Evolutionary conservation across 768 basidiomycete species (phyloP).

Genomic region (Psilocybe subaeruginosa): DNA sequence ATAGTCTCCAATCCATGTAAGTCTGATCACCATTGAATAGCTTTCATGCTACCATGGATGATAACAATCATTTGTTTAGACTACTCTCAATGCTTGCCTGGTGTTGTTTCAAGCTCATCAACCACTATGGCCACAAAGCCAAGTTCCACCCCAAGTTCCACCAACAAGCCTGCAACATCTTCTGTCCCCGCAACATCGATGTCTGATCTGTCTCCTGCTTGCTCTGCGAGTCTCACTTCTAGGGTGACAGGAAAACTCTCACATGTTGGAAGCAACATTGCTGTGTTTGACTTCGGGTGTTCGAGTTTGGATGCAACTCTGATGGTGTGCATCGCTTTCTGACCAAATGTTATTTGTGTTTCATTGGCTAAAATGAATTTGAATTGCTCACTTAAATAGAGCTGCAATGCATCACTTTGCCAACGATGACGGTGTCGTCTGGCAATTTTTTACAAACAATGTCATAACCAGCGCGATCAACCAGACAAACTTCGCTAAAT

Average conservation of each 20-base stretch:
- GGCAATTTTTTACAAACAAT: conserved; percentile 54
- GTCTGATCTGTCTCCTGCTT: conserved; percentile 15
- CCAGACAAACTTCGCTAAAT: conserved; percentile 45
- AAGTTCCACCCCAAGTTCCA: conserved; percentile 7
- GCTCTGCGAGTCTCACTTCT: conserved; percentile 40
- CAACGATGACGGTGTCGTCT: conserved; percentile 54
- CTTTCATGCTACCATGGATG: too few relatives aligned
- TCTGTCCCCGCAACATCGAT: conserved; percentile 12
- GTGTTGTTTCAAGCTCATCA: conserved; percentile 8
- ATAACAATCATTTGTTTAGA: neutral
- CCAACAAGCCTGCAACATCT: neutral
- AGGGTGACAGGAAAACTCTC: conserved; percentile 34
- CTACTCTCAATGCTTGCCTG: conserved; percentile 22
- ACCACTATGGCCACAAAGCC: neutral
- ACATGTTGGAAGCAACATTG: conserved; percentile 53
- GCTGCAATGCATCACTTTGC: conserved; percentile 62
- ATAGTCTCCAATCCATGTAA: too few relatives aligned
- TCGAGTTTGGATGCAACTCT: conserved; percentile 36
- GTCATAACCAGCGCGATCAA: conserved; percentile 43
- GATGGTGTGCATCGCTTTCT: conserved; percentile 33
- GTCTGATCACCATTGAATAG: too few relatives aligned
- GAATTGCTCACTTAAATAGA: conserved; percentile 10
- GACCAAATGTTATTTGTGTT: neutral
- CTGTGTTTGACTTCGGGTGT: conserved; percentile 51
- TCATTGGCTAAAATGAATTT: too few relatives aligned